Percentiles rank a stretch among this genome's conserved stretches.
phyloP scores from a whole-genome alignment of 495 filamentous ascomycete species.

The Penicillium canariense region DNA sequence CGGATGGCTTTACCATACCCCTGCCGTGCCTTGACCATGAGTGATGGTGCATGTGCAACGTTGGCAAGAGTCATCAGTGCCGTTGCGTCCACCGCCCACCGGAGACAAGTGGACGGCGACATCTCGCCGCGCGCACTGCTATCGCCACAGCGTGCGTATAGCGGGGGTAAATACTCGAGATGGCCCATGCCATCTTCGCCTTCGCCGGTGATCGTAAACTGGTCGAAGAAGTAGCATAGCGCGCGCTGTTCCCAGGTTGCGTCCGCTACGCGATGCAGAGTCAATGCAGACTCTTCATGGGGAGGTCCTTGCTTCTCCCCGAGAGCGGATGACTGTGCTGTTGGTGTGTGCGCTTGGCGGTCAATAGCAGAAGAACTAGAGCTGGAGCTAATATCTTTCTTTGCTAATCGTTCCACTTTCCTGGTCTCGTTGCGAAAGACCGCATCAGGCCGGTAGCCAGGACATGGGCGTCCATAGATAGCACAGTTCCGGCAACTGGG shows the following conservation, averaged over 20 bases:
- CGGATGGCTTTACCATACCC: conserved; percentile 38
- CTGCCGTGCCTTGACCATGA: conserved; percentile 33
- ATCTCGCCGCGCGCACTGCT: conserved; percentile 4
- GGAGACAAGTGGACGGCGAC: conserved; percentile 30
- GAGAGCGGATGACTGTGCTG: neutral
- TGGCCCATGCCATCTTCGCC: conserved; percentile 28
- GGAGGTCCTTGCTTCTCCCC: neutral
- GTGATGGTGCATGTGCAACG: conserved; percentile 26
- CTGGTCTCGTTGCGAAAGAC: conserved; percentile 43
- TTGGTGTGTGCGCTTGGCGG: conserved; percentile 1
- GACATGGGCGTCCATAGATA: conserved; percentile 43
- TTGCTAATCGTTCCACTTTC: conserved; percentile 31
- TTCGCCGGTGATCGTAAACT: conserved; percentile 32
- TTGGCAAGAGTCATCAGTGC: conserved; percentile 38
- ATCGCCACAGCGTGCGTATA: conserved; percentile 33
- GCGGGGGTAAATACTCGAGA: conserved; percentile 35
- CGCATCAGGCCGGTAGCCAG: conserved; percentile 40
- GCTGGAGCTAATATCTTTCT: conserved; percentile 10
- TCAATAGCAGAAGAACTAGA: conserved; percentile 4
- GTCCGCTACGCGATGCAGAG: conserved; percentile 27
- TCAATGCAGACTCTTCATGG: conserved; percentile 7
- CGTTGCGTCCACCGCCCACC: conserved; percentile 42
- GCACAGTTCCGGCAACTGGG: conserved; percentile 43
- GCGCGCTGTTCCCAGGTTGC: conserved; percentile 42
- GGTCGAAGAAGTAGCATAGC: conserved; percentile 46